Percentiles rank a stretch among this genome's conserved stretches.
Conservation (phyloP, 257 asterid genomes). For the Galeopsis tetrahit region DNA sequence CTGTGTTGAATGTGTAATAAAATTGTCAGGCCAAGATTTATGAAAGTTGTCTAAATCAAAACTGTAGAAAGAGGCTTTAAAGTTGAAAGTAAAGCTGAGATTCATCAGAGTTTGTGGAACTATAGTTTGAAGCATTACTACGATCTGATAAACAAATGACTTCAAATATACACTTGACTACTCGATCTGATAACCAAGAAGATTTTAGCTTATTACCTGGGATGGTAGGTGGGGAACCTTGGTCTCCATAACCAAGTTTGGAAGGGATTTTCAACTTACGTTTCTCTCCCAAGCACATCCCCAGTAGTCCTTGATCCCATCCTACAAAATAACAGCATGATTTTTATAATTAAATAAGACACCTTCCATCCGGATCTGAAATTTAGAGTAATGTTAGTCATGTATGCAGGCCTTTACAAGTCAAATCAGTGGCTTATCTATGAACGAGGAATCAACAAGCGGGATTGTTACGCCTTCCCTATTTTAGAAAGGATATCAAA, state of each 20-base stretch:
- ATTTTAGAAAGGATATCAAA: constrained; percentile 22
- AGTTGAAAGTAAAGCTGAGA: background rate
- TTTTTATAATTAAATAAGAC: constrained; percentile 3
- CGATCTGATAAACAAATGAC: background rate
- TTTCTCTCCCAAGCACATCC: constrained; percentile 97
- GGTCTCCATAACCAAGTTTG: constrained; percentile 94
- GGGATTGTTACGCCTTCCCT: background rate
- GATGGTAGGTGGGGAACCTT: constrained; percentile 94
- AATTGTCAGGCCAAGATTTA: background rate
- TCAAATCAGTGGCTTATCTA: constrained; percentile 9
- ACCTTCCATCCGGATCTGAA: background rate
- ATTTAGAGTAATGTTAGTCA: background rate
- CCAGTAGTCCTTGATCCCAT: constrained; percentile 97
- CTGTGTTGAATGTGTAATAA: constrained; percentile 42
- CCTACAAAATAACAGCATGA: constrained; percentile 56
- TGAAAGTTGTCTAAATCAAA: background rate
- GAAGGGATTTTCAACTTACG: constrained; percentile 93
- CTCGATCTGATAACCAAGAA: background rate
- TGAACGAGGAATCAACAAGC: constrained; percentile 2
- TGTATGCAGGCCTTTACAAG: background rate
- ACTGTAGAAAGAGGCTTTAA: background rate
- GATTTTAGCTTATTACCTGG: constrained; percentile 64
- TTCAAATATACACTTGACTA: background rate
- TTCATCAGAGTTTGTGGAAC: background rate
- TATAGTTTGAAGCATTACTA: background rate